Evolutionary conservation across 2,329 filamentous ascomycete species (phyloP), one percentile per base, ranked within the genome.

Genomic region (Leptographium flavum): DNA sequence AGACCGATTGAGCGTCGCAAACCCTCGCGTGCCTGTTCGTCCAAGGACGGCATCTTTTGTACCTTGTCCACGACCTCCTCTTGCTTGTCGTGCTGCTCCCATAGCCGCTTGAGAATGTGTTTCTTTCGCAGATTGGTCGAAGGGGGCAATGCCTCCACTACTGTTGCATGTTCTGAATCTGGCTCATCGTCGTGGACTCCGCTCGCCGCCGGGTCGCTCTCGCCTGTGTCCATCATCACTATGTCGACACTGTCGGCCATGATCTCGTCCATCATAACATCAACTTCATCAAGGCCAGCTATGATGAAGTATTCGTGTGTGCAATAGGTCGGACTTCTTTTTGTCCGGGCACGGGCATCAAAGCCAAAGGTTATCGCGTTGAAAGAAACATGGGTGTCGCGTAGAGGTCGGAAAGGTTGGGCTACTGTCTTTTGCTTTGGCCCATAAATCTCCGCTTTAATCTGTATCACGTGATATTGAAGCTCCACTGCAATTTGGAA

Each of bases 1-100:
- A 79, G 56, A 0, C 68, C 70, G 46, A 81, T 71, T 11, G 74
- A 71, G 42, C 75, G 69, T 39, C 69, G 66, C 23, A 81, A 60
- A 2, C 69, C 65, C 35, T 57, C 55, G 43, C 64, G 60, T n/a
- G 62, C 58, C 48, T 61, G 52, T 36, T 58, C 58, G 19, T 61
- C 58, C 8, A 55, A 39, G 5, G 47, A 50, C 5, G 35, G 47
- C 25, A 37, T 15, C n/a, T 35, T 42, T 8, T 33, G 30, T 3
- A 42, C 27, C 9, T 19, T 17, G 13, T 15, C 15, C 31, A 21
- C 32, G 44, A 27, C 33, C 6, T 13, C 35, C 14, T 49, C 45
- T 19, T 47, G 40, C 3, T 39, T 36, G 14, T 49, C 39, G 38
- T 47, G 36, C 27, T 44, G 27, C 17, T 48, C 47, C 8, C 47